These are phyloP conservation scores for Leptographium wingfieldii DNA, from an alignment of 2,329 filamentous ascomycete species.

Conservation along the genomic window DNA sequence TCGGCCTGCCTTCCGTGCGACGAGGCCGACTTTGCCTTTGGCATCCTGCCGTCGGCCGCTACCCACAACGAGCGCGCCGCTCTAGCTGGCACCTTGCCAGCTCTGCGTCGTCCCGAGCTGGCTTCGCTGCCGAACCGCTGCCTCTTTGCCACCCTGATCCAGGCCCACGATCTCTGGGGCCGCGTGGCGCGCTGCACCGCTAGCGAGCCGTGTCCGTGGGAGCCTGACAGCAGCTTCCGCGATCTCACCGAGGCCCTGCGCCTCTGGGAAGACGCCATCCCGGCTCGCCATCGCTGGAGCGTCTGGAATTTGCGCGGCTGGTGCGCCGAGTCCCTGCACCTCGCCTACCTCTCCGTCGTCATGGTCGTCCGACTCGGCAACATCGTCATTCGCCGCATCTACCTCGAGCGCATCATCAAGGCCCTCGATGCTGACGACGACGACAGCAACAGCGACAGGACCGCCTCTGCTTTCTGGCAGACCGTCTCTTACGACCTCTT, in stretches of 20 bases:
- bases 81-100: constrained; percentile 39
- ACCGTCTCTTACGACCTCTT: constrained; percentile 18
- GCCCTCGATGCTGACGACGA: not conserved
- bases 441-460: not conserved
- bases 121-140: constrained; percentile 34
- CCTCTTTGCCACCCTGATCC: constrained; percentile 41
- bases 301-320: constrained; percentile 29
- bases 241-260: constrained; percentile 27
- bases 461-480: constrained; percentile 1
- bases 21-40: constrained; percentile 38
- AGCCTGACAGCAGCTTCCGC: constrained; percentile 32
- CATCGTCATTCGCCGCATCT: constrained; percentile 42
- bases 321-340: constrained; percentile 33
- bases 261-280: constrained; percentile 35
- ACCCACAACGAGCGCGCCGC: constrained; percentile 29
- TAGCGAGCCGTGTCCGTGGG: constrained; percentile 25
- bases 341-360: constrained; percentile 41
- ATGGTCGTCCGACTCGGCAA: constrained; percentile 43
- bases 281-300: constrained; percentile 35
- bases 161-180: constrained; percentile 42
- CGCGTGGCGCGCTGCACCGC: constrained; percentile 31
- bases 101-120: constrained; percentile 30
- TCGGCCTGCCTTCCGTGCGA: constrained; percentile 40
- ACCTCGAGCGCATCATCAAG: constrained; percentile 28
- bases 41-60: constrained; percentile 27